Evolutionary conservation across 805 yeast genomes (phyloP), one percentile per base, ranked within the genome.

Genomic region (Sugiyamaella lignohabitans): DNA sequence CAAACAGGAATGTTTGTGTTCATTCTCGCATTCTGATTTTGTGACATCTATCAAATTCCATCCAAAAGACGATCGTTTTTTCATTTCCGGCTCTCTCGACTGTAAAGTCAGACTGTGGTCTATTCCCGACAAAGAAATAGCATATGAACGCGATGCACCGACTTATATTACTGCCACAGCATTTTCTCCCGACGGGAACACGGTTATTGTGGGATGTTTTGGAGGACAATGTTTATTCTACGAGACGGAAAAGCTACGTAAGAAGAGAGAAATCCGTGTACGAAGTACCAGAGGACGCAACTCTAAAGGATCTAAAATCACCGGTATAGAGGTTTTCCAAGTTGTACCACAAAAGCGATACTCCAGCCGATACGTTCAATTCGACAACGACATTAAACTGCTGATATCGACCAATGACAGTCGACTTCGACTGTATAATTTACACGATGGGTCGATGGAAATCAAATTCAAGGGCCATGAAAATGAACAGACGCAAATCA

Each of bases 21-120:
- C 79, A 0, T 88, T 84, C 57, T 61, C 64, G 10, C 89, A 87
- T 59, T 74, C 79, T n/a, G 95, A 87, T 61, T 83, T 87, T 62
- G 95, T 87, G 2, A 84, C 96, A 0, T 70, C 82, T 6, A 84
- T 84, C 2, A 75, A 73, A 43, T 89, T 89, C 62, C 95, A 86
- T 58, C 94, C 93, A 1, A 68, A 68, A 1, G 97, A 89, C 64
- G 96, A 89, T 60, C 65, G 97, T 20, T 89, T 89, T 60, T 87
- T 89, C 61, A 61, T 84, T 2, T 80, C 88, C 53, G 91, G 95
- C 4, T 83, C 91, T 43, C 67, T 88, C 52, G 95, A 87, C 58
- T 82, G 83, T 49, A 70, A 75, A 19, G 72, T 86, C 16, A 67
- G 94, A 47, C 62, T 89, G n/a, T 87, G 96, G 94, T 83, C 91